Percentiles rank a stretch among this genome's conserved stretches.
These are phyloP conservation scores for Voacanga thouarsii DNA, from an alignment of 257 asterid species.

Conservation along the genomic window DNA sequence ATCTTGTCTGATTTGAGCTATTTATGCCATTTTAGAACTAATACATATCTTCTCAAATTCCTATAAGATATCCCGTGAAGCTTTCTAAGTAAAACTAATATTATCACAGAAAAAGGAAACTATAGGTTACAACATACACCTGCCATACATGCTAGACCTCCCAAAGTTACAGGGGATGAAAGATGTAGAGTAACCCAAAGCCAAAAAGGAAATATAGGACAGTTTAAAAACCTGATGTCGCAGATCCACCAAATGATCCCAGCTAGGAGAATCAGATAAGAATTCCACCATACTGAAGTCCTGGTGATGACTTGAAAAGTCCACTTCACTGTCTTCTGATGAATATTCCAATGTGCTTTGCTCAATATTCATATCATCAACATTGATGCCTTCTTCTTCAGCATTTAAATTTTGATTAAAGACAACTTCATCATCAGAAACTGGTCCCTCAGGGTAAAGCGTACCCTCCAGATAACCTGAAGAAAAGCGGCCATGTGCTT, in stretches of 20 bases:
- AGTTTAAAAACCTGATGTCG: slow-evolving; percentile 56
- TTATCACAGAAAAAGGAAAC: slow-evolving; percentile 8
- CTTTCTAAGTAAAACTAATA: neutral
- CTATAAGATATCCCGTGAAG: neutral
- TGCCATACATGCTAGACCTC: neutral
- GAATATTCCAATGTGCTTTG: slow-evolving; percentile 46
- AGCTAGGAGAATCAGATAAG: slow-evolving; percentile 46
- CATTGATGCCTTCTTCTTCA: slow-evolving; percentile 45
- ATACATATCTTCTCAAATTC: neutral
- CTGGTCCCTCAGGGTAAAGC: slow-evolving; percentile 38
- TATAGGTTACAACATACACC: neutral
- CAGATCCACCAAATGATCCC: slow-evolving; percentile 53
- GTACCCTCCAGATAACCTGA: slow-evolving; percentile 33
- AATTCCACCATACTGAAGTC: slow-evolving; percentile 33
- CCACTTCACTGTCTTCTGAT: slow-evolving; percentile 83
- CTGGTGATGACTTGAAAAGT: slow-evolving; percentile 50
- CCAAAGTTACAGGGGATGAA: neutral
- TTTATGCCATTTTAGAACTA: slow-evolving; percentile 4
- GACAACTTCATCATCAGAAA: slow-evolving; percentile 35
- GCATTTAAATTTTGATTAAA: slow-evolving; percentile 32
- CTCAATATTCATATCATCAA: slow-evolving; percentile 39
- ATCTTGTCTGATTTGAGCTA: neutral
- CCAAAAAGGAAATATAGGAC: slow-evolving; percentile 10
- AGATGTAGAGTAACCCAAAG: neutral
- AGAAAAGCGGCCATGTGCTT: slow-evolving; percentile 26